Conservation (phyloP, 371 early-diverging fungal species). For the Mortierella sp. region DNA sequence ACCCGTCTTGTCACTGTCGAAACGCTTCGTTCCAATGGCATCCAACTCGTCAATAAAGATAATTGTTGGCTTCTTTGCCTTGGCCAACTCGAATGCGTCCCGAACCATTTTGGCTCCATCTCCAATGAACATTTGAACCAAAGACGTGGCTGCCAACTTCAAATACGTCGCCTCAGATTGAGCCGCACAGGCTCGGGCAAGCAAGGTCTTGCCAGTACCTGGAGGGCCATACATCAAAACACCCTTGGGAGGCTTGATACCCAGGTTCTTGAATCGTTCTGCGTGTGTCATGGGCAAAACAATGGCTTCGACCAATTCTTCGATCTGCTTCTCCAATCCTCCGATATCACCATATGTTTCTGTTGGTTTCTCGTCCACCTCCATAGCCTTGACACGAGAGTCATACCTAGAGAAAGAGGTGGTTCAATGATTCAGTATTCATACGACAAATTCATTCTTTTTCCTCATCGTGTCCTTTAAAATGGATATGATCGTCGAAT, state of each 20-base stretch:
- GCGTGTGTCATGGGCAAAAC: conserved; percentile 98
- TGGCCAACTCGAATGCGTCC: conserved; percentile 98
- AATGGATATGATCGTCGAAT: not conserved
- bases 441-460: not conserved
- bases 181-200: conserved; percentile 99
- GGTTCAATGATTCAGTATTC: not conserved
- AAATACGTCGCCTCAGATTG: conserved; percentile 97
- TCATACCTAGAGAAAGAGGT: conserved; percentile 80
- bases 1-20: conserved; percentile 98
- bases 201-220: conserved; percentile 96
- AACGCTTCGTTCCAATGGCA: conserved; percentile 99
- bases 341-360: conserved; percentile 99
- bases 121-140: conserved; percentile 99
- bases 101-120: conserved; percentile 99
- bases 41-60: conserved; percentile 99
- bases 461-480: not conserved
- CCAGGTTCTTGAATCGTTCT: conserved; percentile 96
- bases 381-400: conserved; percentile 99
- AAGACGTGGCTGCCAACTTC: conserved; percentile 98
- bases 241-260: conserved; percentile 99
- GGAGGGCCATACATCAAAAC: conserved; percentile 99
- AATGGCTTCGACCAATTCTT: conserved; percentile 99
- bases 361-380: conserved; percentile 99
- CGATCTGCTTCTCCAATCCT: conserved; percentile 99
- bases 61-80: conserved; percentile 99